Percentiles rank a stretch among this genome's conserved stretches.
Evolutionary conservation across 2,329 filamentous ascomycete genomes (phyloP).

Genomic region (Aspergillus ochraceus): DNA sequence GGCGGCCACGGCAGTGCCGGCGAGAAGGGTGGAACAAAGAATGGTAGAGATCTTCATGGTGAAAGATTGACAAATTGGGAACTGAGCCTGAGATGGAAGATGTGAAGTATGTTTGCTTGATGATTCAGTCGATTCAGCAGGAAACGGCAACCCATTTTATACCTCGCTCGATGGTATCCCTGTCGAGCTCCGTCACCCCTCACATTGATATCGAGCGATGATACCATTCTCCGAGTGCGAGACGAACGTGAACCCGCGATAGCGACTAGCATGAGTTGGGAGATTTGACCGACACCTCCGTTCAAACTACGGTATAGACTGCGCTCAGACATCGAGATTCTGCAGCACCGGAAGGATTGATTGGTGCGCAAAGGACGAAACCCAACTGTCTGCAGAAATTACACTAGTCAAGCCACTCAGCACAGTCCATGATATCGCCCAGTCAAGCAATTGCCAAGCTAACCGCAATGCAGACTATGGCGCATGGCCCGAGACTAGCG

Average conservation of each 20-base stretch:
- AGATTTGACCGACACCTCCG: background rate
- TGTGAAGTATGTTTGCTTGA: too few species aligned
- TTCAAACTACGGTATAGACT: background rate
- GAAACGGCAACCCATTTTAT: background rate
- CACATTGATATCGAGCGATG: background rate
- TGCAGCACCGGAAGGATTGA: too few species aligned
- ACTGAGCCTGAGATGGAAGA: background rate
- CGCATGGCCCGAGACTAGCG: background rate
- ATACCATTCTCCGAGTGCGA: background rate
- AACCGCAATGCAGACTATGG: background rate
- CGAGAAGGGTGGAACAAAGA: slow-evolving; percentile 39
- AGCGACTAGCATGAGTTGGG: background rate
- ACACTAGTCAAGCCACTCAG: too few species aligned
- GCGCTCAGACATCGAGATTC: background rate
- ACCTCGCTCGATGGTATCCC: background rate
- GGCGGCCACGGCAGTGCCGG: slow-evolving; percentile 46
- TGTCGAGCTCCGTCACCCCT: background rate
- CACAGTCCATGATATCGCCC: background rate
- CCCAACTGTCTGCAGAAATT: too few species aligned
- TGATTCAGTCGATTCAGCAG: too few species aligned
- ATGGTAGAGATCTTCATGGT: slow-evolving; percentile 53
- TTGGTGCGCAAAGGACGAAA: too few species aligned
- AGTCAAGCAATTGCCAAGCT: background rate
- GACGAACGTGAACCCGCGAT: background rate
- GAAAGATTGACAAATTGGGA: background rate